Conservation (phyloP, 495 filamentous ascomycete genomes). For the Neurospora cerealis region DNA sequence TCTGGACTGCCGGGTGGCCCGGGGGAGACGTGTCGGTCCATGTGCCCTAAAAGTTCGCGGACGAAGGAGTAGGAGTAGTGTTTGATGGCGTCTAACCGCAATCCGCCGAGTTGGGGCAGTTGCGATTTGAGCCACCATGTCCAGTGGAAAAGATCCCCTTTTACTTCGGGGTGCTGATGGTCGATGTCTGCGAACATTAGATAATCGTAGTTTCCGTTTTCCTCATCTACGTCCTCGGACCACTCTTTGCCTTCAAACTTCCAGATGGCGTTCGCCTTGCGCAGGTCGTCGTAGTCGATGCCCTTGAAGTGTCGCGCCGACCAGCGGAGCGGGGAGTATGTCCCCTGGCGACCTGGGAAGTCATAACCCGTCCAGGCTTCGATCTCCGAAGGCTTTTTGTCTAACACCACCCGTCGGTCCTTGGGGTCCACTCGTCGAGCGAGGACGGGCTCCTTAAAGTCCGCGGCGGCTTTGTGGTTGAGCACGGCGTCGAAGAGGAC, state of each 20-base stretch:
- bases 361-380: constrained; percentile 60
- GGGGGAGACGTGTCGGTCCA: constrained; percentile 39
- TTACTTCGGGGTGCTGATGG: constrained; percentile 55
- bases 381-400: constrained; percentile 44
- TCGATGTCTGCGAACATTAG: constrained; percentile 59
- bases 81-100: constrained; percentile 66
- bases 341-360: constrained; percentile 49
- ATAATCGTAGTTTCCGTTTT: constrained; percentile 68
- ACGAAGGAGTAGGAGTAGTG: constrained; percentile 63
- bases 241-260: constrained; percentile 51
- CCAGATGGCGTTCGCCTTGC: constrained; percentile 52
- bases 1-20: background rate
- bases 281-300: constrained; percentile 54
- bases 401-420: constrained; percentile 44
- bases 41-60: constrained; percentile 29
- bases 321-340: constrained; percentile 54
- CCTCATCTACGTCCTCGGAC: constrained; percentile 53
- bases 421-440: constrained; percentile 50
- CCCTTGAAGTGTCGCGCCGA: constrained; percentile 60
- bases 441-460: constrained; percentile 46
- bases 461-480: constrained; percentile 67
- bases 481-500: constrained; percentile 68
- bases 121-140: constrained; percentile 52
- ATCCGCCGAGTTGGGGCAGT: constrained; percentile 47
- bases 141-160: constrained; percentile 56